Percentiles rank a stretch among this genome's conserved stretches.
phyloP scores from a whole-genome alignment of 2,329 filamentous ascomycete genomes.

The Amauroascus niger region DNA sequence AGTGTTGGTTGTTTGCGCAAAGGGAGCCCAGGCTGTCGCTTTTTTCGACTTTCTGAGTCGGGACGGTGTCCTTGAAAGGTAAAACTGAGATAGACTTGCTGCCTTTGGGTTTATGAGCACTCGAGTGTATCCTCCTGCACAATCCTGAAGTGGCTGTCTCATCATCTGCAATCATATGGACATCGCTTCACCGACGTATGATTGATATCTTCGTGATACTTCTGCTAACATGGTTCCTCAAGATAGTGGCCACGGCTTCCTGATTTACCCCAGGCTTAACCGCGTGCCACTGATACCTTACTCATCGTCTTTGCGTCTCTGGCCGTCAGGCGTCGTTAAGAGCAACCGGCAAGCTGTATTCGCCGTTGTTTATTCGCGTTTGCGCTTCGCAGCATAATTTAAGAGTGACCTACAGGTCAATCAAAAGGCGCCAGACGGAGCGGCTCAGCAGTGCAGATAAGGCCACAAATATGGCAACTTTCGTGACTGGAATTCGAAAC shows the following conservation, averaged over 20 bases:
- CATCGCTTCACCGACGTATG: background rate
- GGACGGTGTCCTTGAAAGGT: conserved; percentile 25
- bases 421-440: conserved; percentile 36
- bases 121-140: conserved; percentile 12
- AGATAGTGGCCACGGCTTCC: conserved; percentile 24
- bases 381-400: conserved; percentile 42
- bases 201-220: conserved; percentile 8
- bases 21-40: conserved; percentile 6
- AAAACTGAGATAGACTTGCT: conserved; percentile 27
- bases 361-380: conserved; percentile 57
- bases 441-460: conserved; percentile 23
- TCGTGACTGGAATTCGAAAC: conserved; percentile 36
- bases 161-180: conserved; percentile 11
- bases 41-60: background rate
- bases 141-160: conserved; percentile 15
- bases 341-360: conserved; percentile 56
- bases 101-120: conserved; percentile 19
- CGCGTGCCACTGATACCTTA: conserved; percentile 21
- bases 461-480: conserved; percentile 29
- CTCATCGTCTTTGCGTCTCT: conserved; percentile 3
- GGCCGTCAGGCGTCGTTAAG: conserved; percentile 4
- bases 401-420: conserved; percentile 34
- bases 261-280: conserved; percentile 12
- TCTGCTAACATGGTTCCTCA: conserved; percentile 28
- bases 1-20: conserved; percentile 1